Evolutionary conservation across 2,329 filamentous ascomycete genomes (phyloP).

Genomic region (Leptographium wingfieldii): DNA sequence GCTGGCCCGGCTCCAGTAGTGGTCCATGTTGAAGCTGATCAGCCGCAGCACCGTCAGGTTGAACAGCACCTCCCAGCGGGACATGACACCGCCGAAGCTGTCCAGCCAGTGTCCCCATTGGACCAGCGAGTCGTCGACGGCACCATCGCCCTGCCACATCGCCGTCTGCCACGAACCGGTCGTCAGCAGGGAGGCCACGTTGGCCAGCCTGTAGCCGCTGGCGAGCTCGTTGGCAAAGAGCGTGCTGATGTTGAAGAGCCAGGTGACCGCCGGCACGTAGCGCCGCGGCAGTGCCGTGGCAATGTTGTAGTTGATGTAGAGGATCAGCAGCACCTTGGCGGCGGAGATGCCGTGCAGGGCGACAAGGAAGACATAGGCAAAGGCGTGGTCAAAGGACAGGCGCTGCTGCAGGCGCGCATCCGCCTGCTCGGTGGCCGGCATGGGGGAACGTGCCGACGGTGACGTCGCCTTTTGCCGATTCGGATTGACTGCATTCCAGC

Average conservation of each 20-base stretch:
- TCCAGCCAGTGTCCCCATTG: slow-evolving; percentile 64
- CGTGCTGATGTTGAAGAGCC: slow-evolving; percentile 76
- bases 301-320: slow-evolving; percentile 71
- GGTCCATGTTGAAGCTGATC: slow-evolving; percentile 94
- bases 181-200: slow-evolving; percentile 41
- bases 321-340: slow-evolving; percentile 67
- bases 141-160: slow-evolving; percentile 5
- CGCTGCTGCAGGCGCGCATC: slow-evolving; percentile 54
- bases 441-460: slow-evolving; percentile 1
- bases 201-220: slow-evolving; percentile 60
- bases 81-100: slow-evolving; percentile 66
- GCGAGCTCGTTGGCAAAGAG: slow-evolving; percentile 85
- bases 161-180: slow-evolving; percentile 7
- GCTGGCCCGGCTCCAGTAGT: slow-evolving; percentile 76
- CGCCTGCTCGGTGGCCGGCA: slow-evolving; percentile 27
- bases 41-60: slow-evolving; percentile 87
- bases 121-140: slow-evolving; percentile 26
- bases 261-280: slow-evolving; percentile 64
- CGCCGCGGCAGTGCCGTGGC: slow-evolving; percentile 57
- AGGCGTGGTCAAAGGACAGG: slow-evolving; percentile 68
- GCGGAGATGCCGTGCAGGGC: slow-evolving; percentile 77
- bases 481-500: slow-evolving; percentile 49
- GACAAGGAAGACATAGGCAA: slow-evolving; percentile 66
- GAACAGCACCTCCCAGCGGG: slow-evolving; percentile 93
- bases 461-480: slow-evolving; percentile 12